Base-by-base conservation (phyloP, 2,329 filamentous ascomycete genomes). In the Fusarium pseudocircinatum region DNA sequence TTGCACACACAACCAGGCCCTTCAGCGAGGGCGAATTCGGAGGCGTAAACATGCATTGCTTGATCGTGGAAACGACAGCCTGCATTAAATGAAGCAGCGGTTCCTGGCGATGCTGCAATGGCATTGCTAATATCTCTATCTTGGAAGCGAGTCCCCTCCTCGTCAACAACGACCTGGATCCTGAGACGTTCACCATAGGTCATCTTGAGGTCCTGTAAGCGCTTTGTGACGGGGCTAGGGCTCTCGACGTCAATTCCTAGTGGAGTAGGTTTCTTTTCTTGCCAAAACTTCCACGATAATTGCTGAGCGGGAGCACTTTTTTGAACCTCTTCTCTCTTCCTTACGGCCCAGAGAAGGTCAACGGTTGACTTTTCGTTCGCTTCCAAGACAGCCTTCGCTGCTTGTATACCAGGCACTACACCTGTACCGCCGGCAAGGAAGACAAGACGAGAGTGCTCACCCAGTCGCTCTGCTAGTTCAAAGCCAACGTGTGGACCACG, bases 361-460 rank as follows among this genome's bases (percentile, higher is more conserved):
- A 97, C 88, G 2, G 44, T 77, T 1, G 82, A 63, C 7, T 74
- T 68, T 22, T 73, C 63, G 26, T 71, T 69, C 26, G 80, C 74
- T 67, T 86, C 82, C 8, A 91, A 83, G 16, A 96, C 82, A 2
- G 89, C 89, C 69, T 91, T 84, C 4, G 91, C 93, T 44, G 93
- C 89, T 82, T 98, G 96, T 81, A 98, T 83, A 13, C 95, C 96
- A 1, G 96, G 94, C 22, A 94, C 95, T 76, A 99, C 93, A 2
- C 96, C 96, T 0, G 96, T 99, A 0, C 96, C 96, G 4, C 95
- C 96, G 3, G 95, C 96, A 28, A 98, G 84, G 78, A 98, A 97
- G 4, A 98, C 85, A 6, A 98, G 86, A n/a, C 77, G 78, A 28
- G 74, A 73, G 42, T 71, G 60, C 6, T 63, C 60, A 20, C 81